These are phyloP conservation scores for Paecilomyces fulvus DNA, from an alignment of 2,329 filamentous ascomycete genomes.

Conservation along the genomic window DNA sequence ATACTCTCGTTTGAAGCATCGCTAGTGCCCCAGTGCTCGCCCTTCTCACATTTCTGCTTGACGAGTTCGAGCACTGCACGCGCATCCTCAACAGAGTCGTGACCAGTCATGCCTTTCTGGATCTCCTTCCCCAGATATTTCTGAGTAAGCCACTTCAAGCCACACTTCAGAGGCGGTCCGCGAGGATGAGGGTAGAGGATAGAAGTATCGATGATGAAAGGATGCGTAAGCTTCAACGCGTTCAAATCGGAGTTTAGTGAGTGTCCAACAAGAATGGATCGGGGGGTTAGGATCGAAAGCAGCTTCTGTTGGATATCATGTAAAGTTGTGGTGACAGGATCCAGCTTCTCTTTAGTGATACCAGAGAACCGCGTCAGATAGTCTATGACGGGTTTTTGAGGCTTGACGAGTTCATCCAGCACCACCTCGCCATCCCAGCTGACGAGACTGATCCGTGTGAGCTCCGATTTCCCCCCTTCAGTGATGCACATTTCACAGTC, in stretches of 20 bases:
- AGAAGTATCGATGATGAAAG: slow-evolving; percentile 87
- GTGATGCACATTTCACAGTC: slow-evolving; percentile 99
- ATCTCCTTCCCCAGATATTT: slow-evolving; percentile 83
- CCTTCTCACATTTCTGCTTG: slow-evolving; percentile 92
- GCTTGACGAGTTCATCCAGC: slow-evolving; percentile 87
- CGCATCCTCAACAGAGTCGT: slow-evolving; percentile 90
- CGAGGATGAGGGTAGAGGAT: slow-evolving; percentile 85
- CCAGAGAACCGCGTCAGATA: slow-evolving; percentile 89
- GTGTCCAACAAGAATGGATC: slow-evolving; percentile 39
- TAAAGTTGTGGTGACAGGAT: slow-evolving; percentile 73
- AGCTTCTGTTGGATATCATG: slow-evolving; percentile 73
- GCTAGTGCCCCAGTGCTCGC: slow-evolving; percentile 72
- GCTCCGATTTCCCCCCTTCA: slow-evolving; percentile 65
- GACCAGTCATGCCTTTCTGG: slow-evolving; percentile 69
- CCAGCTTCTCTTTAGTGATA: slow-evolving; percentile 79
- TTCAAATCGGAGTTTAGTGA: slow-evolving; percentile 52
- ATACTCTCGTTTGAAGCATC: slow-evolving; percentile 78
- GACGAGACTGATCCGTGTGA: slow-evolving; percentile 82
- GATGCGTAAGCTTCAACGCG: slow-evolving; percentile 78
- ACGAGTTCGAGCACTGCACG: slow-evolving; percentile 84
- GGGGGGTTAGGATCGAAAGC: slow-evolving; percentile 54
- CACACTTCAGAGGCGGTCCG: slow-evolving; percentile 81
- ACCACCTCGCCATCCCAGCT: slow-evolving; percentile 76
- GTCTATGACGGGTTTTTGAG: slow-evolving; percentile 76
- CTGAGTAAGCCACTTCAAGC: slow-evolving; percentile 78